Evolutionary conservation across 306 rosid genomes (phyloP).

Genomic region (Cyclanthera cordifolia): DNA sequence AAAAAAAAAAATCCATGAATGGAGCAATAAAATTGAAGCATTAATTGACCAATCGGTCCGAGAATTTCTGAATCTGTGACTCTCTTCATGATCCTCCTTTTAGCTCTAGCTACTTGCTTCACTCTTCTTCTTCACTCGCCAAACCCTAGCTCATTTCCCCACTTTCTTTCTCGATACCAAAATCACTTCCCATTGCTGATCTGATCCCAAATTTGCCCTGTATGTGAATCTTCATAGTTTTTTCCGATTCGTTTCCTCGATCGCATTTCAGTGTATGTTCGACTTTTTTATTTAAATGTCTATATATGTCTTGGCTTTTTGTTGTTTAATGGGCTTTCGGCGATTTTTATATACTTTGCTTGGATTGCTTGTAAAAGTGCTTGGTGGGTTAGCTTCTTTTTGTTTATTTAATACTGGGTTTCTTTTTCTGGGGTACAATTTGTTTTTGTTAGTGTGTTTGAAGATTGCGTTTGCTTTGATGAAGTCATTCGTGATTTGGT

Average conservation of each 20-base stretch:
- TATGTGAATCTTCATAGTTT: constrained; percentile 23
- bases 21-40: neutral
- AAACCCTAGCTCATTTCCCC: constrained; percentile 33
- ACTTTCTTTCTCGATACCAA: constrained; percentile 26
- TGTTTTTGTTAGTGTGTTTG: constrained; percentile 3
- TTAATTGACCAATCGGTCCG: constrained; percentile 12
- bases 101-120: constrained; percentile 5
- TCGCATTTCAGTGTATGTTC: constrained; percentile 11
- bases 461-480: constrained; percentile 12
- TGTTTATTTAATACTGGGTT: neutral
- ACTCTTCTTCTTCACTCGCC: constrained; percentile 3
- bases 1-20: neutral
- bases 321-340: constrained; percentile 10
- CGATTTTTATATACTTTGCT: constrained; percentile 40
- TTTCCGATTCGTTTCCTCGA: constrained; percentile 15
- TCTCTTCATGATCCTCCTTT: constrained; percentile 37
- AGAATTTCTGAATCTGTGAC: constrained; percentile 9
- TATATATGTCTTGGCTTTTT: constrained; percentile 13
- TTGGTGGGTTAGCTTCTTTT: constrained; percentile 16
- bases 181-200: constrained; percentile 11
- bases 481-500: neutral
- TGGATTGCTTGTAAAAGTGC: constrained; percentile 25
- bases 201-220: neutral
- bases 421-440: neutral
- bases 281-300: neutral